phyloP scores from a whole-genome alignment of 2,329 filamentous ascomycete species.

The Aspergillus glaucus region DNA sequence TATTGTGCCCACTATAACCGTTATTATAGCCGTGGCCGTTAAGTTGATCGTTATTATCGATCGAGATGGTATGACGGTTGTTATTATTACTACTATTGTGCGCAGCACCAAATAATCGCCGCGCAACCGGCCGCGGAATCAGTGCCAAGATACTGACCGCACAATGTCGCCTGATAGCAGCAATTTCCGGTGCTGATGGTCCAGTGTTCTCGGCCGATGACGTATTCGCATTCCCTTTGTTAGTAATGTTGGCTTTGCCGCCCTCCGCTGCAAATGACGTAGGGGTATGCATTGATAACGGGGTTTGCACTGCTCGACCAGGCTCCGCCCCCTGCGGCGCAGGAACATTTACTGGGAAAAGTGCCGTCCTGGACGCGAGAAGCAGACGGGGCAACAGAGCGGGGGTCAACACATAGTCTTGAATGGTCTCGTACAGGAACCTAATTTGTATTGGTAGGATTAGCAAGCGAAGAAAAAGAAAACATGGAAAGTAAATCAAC shows the following conservation, averaged over 20 bases:
- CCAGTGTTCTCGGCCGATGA: not conserved
- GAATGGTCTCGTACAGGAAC: slow-evolving; percentile 41
- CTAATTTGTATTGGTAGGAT: slow-evolving; percentile 19
- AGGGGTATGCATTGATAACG: slow-evolving; percentile 18
- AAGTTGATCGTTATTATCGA: not conserved
- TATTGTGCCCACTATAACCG: not conserved
- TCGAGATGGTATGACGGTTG: not conserved
- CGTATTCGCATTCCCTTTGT: not conserved
- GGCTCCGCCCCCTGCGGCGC: slow-evolving; percentile 45
- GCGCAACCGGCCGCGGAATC: slow-evolving; percentile 39
- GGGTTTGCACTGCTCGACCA: slow-evolving; percentile 19
- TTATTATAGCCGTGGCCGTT: not conserved
- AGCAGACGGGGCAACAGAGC: slow-evolving; percentile 57
- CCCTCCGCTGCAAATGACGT: slow-evolving; percentile 9
- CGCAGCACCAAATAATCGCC: slow-evolving; percentile 37
- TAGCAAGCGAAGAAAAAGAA: slow-evolving; percentile 1
- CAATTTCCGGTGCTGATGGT: slow-evolving; percentile 26
- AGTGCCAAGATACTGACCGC: slow-evolving; percentile 37
- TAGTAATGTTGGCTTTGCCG: slow-evolving; percentile 1
- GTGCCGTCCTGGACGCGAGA: slow-evolving; percentile 59
- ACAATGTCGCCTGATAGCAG: slow-evolving; percentile 39
- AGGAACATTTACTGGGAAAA: slow-evolving; percentile 81
- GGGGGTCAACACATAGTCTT: slow-evolving; percentile 60
- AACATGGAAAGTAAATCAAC: slow-evolving; percentile 4
- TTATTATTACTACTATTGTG: slow-evolving; percentile 4